phyloP scores from a whole-genome alignment of 768 basidiomycete genomes.

The Pholiota molesta region DNA sequence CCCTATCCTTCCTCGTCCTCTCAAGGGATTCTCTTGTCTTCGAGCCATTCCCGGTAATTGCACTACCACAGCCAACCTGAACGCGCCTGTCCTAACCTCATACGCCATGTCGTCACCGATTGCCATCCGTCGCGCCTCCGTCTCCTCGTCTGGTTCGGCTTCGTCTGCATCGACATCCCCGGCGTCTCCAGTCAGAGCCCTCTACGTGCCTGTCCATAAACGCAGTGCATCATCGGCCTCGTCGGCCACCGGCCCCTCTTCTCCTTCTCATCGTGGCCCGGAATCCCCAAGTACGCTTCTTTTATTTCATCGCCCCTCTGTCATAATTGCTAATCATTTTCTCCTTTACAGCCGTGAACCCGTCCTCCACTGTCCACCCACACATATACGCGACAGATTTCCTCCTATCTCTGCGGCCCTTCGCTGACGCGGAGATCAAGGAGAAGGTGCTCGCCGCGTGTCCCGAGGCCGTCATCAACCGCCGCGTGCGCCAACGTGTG shows the following conservation, averaged over 20 bases:
- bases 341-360: not conserved
- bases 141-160: not conserved
- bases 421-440: not conserved
- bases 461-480: not conserved
- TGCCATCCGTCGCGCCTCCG: slow-evolving; percentile 1
- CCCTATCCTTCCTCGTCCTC: not conserved
- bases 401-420: not conserved
- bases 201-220: slow-evolving; percentile 4
- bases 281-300: not conserved
- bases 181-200: not conserved
- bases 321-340: not conserved
- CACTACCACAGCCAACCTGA: no score
- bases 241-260: not conserved
- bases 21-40: not conserved
- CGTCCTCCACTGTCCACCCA: not conserved
- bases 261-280: not conserved
- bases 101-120: slow-evolving; percentile 7
- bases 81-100: no score
- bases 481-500: not conserved
- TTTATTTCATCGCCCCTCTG: not conserved
- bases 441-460: slow-evolving; percentile 1
- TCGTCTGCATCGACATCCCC: not conserved
- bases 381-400: not conserved
- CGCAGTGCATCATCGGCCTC: not conserved
- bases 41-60: not conserved